Evolutionary conservation across 345 rosid genomes (phyloP).

Genomic region (Syzygium jambos): DNA sequence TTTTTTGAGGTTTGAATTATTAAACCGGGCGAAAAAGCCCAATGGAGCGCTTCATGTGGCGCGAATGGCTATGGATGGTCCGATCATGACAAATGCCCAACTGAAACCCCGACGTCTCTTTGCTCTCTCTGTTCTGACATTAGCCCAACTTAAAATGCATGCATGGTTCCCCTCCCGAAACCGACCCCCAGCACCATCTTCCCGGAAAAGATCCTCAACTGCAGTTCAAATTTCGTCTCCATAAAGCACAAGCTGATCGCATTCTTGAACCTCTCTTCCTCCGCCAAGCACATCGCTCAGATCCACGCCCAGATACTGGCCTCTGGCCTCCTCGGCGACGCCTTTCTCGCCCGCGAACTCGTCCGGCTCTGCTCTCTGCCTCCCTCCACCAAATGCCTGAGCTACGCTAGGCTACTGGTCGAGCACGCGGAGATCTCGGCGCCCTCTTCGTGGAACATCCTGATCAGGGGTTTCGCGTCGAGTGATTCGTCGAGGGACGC

Average conservation of each 20-base stretch:
- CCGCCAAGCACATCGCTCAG: conserved; percentile 43
- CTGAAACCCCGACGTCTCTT: not conserved
- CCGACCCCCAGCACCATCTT: conserved; percentile 7
- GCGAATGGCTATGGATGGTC: too few species aligned
- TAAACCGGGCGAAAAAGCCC: not conserved
- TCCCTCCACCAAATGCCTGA: conserved; percentile 19
- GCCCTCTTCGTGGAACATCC: conserved; percentile 55
- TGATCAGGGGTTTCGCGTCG: conserved; percentile 53
- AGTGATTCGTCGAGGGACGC: conserved; percentile 46
- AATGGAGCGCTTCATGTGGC: not conserved
- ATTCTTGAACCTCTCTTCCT: conserved; percentile 43
- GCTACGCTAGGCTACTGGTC: conserved; percentile 38
- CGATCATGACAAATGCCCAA: not conserved
- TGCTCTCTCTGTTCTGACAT: not conserved
- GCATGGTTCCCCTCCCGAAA: conserved; percentile 15
- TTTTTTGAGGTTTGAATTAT: not conserved
- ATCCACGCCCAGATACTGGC: conserved; percentile 52
- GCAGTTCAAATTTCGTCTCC: conserved; percentile 20
- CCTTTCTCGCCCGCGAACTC: conserved; percentile 40
- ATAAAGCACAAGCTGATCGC: conserved; percentile 36
- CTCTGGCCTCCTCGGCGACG: conserved; percentile 41
- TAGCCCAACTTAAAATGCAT: conserved; percentile 1
- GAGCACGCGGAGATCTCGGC: conserved; percentile 22
- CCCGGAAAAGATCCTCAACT: conserved; percentile 10
- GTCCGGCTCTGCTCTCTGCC: conserved; percentile 43